Percentiles rank a stretch among this genome's conserved stretches.
Evolutionary conservation across 2,329 filamentous ascomycete species (phyloP).

Genomic region (Teratosphaeria epicoccoides): DNA sequence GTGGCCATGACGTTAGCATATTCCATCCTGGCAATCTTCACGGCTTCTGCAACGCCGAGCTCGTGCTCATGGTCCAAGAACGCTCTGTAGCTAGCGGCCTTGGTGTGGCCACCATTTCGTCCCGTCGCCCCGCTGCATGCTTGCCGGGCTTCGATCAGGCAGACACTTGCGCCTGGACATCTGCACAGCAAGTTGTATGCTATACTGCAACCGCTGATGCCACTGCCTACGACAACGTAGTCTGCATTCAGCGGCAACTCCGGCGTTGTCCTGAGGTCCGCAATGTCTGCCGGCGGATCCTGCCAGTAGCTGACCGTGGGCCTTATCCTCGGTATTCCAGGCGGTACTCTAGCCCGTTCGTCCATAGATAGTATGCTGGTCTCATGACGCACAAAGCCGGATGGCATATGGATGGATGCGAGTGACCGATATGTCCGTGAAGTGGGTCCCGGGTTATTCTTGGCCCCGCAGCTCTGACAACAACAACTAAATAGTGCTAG

Average conservation of each 20-base stretch:
- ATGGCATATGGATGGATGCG: neutral
- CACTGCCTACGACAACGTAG: constrained; percentile 29
- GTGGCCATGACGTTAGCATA: constrained; percentile 41
- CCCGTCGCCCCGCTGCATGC: constrained; percentile 32
- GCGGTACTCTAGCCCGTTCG: constrained; percentile 7
- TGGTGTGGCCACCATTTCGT: constrained; percentile 39
- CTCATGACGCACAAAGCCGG: neutral
- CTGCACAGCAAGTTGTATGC: constrained; percentile 27
- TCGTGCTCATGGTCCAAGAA: constrained; percentile 39
- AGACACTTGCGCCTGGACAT: constrained; percentile 13
- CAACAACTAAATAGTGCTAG: neutral
- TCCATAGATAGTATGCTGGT: constrained; percentile 7
- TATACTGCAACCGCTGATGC: constrained; percentile 31
- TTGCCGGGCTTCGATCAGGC: constrained; percentile 32
- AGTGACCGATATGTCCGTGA: neutral
- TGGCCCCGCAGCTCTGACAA: too few relatives aligned
- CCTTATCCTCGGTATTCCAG: constrained; percentile 21
- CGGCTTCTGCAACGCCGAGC: constrained; percentile 41
- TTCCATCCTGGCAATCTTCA: constrained; percentile 32
- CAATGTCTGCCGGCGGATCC: constrained; percentile 27
- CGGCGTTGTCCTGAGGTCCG: constrained; percentile 21
- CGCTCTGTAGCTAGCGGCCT: constrained; percentile 40
- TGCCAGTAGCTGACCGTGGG: constrained; percentile 35
- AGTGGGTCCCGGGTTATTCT: neutral
- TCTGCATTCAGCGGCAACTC: constrained; percentile 20